Percentiles rank a stretch among this genome's conserved stretches.
Conservation (phyloP, 2,329 filamentous ascomycete species). For the Onygenales sp. region DNA sequence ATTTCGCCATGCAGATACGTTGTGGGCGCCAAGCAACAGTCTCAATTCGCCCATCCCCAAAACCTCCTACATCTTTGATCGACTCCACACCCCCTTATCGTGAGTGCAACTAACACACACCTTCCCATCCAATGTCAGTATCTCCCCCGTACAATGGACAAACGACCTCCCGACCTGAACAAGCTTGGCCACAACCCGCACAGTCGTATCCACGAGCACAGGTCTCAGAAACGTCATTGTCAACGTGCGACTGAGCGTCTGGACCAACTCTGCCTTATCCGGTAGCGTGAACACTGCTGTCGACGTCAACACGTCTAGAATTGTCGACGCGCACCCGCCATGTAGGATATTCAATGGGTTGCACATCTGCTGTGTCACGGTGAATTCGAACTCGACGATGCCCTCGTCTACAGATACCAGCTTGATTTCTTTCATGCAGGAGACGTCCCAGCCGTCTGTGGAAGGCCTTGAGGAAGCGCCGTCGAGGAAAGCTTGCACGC, state of each 20-base stretch:
- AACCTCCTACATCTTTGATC: background rate
- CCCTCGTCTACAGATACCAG: background rate
- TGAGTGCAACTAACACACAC: constrained; percentile 3
- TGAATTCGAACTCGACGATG: constrained; percentile 10
- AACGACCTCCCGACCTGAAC: constrained; percentile 48
- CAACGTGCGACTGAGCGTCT: constrained; percentile 56
- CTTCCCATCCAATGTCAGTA: constrained; percentile 45
- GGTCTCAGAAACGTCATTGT: constrained; percentile 59
- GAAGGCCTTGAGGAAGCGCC: background rate
- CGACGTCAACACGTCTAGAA: constrained; percentile 59
- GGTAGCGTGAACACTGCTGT: constrained; percentile 48
- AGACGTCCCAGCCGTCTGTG: background rate
- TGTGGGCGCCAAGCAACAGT: too few species aligned
- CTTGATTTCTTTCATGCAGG: background rate
- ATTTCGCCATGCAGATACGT: too few species aligned
- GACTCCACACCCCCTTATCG: background rate
- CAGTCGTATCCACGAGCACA: constrained; percentile 40
- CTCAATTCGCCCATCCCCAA: background rate
- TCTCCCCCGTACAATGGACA: constrained; percentile 43
- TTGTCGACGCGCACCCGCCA: constrained; percentile 60
- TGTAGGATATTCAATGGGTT: constrained; percentile 88
- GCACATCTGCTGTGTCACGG: constrained; percentile 77
- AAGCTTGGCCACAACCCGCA: constrained; percentile 48
- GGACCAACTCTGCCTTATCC: constrained; percentile 50
- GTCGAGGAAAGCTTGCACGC: background rate